A percentile compares a stretch with the other conserved stretches of the same genome.
These are phyloP conservation scores for Trichophyton mentagrophytes DNA, from an alignment of 2,329 filamentous ascomycete genomes.

Conservation along the genomic window DNA sequence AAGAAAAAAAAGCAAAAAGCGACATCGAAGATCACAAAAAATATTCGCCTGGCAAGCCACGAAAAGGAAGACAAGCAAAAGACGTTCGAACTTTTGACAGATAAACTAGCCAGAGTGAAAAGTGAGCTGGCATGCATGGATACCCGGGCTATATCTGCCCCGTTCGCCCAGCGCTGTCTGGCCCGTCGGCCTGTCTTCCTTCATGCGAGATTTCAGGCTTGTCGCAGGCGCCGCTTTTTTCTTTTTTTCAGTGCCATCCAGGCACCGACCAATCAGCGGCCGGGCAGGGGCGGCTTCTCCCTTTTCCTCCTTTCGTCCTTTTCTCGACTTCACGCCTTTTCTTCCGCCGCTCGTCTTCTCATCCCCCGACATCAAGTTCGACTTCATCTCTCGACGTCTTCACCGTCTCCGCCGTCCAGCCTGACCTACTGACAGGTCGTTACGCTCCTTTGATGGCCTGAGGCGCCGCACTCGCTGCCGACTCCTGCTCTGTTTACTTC, in stretches of 20 bases:
- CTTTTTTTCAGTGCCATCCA: not conserved
- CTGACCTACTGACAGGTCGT: not conserved
- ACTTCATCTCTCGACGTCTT: not conserved
- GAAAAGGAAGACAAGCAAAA: not conserved
- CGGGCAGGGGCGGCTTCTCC: not conserved
- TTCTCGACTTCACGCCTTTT: not conserved
- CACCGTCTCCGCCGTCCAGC: no score
- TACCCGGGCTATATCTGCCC: no score
- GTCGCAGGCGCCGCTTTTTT: not conserved
- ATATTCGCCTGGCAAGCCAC: not conserved
- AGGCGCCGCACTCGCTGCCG: not conserved
- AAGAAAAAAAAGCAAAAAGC: not conserved
- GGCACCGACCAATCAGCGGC: not conserved
- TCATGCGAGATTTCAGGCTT: not conserved
- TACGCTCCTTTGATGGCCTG: not conserved
- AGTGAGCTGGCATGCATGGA: no score
- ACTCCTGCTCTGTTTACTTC: not conserved
- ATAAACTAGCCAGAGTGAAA: no score
- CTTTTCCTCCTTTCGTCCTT: conserved; percentile 12
- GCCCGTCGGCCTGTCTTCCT: no score
- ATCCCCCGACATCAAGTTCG: not conserved
- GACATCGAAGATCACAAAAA: not conserved
- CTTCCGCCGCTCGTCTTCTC: not conserved
- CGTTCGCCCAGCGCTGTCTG: no score
- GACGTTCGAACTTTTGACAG: not conserved